A percentile compares a stretch with the other conserved stretches of the same genome.
Evolutionary conservation across 2,329 filamentous ascomycete species (phyloP).

Genomic region (Penicillium sp.): DNA sequence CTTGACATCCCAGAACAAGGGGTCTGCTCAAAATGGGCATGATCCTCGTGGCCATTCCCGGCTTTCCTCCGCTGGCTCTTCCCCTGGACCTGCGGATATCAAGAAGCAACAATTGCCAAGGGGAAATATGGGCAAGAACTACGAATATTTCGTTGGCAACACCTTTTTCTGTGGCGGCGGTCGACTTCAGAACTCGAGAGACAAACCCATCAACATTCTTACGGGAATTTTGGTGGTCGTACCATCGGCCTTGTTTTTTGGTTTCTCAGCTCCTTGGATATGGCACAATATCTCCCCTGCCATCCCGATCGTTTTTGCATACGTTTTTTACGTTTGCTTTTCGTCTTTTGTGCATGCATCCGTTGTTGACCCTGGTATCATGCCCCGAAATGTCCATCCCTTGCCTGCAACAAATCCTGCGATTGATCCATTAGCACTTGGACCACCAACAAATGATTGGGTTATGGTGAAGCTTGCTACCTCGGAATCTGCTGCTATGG

Average conservation of each 20-base stretch:
- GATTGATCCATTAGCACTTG: constrained; percentile 77
- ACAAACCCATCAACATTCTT: constrained; percentile 83
- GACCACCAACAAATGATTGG: constrained; percentile 90
- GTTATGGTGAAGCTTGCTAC: constrained; percentile 81
- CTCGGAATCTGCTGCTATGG: constrained; percentile 79
- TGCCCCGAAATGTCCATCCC: constrained; percentile 86
- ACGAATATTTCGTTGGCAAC: constrained; percentile 92
- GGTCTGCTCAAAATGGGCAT: constrained; percentile 49
- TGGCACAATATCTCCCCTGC: constrained; percentile 86
- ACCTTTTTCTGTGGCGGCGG: constrained; percentile 86
- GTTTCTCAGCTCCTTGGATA: constrained; percentile 75
- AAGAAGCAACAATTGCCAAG: constrained; percentile 40
- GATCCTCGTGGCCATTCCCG: constrained; percentile 73
- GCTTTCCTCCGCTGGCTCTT: constrained; percentile 76
- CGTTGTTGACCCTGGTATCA: constrained; percentile 85
- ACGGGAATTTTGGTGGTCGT: constrained; percentile 79
- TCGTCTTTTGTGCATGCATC: constrained; percentile 95
- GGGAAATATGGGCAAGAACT: constrained; percentile 65
- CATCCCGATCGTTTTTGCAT: constrained; percentile 85
- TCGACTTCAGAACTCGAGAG: constrained; percentile 81
- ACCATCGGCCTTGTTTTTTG: constrained; percentile 80
- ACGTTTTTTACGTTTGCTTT: constrained; percentile 85
- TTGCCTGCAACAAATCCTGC: constrained; percentile 75
- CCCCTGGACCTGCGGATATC: constrained; percentile 62
- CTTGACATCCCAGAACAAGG: constrained; percentile 61